Evolutionary conservation across 768 basidiomycete genomes (phyloP).

Genomic region (Coprinopsis marcescibilis): DNA sequence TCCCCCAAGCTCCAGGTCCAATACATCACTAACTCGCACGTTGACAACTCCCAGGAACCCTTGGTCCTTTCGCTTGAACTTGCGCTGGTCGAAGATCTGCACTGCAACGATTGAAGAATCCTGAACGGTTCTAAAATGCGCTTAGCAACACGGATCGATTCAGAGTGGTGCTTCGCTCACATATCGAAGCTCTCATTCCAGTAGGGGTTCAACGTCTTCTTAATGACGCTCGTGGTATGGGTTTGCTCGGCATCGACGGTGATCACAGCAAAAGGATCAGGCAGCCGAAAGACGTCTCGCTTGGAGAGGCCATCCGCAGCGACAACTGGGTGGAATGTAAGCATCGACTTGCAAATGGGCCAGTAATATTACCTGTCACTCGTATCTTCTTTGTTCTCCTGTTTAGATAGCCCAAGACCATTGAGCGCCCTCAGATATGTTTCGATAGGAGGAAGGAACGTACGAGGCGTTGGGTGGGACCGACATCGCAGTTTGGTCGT

Average conservation of each 20-base stretch:
- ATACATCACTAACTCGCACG: conserved; percentile 80
- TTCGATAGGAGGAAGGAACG: conserved; percentile 15
- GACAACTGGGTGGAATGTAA: conserved; percentile 54
- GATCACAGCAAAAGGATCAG: conserved; percentile 97
- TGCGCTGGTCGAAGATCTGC: conserved; percentile 98
- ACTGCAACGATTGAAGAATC: conserved; percentile 98
- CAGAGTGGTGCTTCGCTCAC: conserved; percentile 38
- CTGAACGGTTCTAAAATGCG: conserved; percentile 69
- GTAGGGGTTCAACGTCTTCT: conserved; percentile 91
- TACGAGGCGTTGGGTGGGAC: conserved; percentile 42
- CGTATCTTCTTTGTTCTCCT: conserved; percentile 67
- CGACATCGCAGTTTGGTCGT: conserved; percentile 34
- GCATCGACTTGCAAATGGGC: neutral
- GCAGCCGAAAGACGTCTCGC: conserved; percentile 92
- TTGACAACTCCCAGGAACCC: conserved; percentile 98
- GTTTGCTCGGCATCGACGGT: conserved; percentile 98
- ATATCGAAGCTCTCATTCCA: conserved; percentile 99
- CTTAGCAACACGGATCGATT: conserved; percentile 10
- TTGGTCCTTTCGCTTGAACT: conserved; percentile 97
- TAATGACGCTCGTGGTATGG: conserved; percentile 94
- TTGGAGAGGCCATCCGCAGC: conserved; percentile 93
- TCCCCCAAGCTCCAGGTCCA: conserved; percentile 88
- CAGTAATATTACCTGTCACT: conserved; percentile 50
- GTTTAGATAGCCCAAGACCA: conserved; percentile 7
- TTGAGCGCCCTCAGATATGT: neutral